These are phyloP conservation scores for Termitomyces sp. DNA, from an alignment of 768 basidiomycete genomes.

Conservation along the genomic window DNA sequence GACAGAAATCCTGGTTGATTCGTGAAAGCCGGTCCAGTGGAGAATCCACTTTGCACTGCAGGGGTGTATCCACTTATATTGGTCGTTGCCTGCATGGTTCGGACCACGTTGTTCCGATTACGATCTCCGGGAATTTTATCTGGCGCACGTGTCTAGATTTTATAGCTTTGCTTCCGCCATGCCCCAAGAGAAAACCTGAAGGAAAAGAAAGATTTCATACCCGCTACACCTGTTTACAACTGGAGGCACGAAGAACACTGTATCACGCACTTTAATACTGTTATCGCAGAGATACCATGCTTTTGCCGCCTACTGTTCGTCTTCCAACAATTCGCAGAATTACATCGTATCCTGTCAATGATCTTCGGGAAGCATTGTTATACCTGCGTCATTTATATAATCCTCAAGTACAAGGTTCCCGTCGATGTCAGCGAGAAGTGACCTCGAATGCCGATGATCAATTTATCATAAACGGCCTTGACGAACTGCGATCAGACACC, in stretches of 20 bases:
- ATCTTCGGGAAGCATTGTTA: slow-evolving; percentile 36
- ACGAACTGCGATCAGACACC: slow-evolving; percentile 41
- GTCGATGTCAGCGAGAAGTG: slow-evolving; percentile 23
- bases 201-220: neutral
- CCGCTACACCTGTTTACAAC: neutral
- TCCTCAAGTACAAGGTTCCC: slow-evolving; percentile 58
- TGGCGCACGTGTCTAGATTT: neutral
- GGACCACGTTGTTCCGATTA: no score
- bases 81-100: slow-evolving; percentile 1
- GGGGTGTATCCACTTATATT: slow-evolving; percentile 1
- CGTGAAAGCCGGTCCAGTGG: slow-evolving; percentile 4
- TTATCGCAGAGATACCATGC: neutral
- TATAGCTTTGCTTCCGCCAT: neutral
- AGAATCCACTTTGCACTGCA: slow-evolving; percentile 1
- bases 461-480: slow-evolving; percentile 9
- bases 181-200: slow-evolving; percentile 4
- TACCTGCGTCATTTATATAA: slow-evolving; percentile 53
- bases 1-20: slow-evolving; percentile 10
- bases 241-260: neutral
- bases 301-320: slow-evolving; percentile 37
- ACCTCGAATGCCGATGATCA: neutral
- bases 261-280: neutral
- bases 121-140: neutral
- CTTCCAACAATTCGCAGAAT: slow-evolving; percentile 52
- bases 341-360: slow-evolving; percentile 22